Base-by-base conservation (phyloP, 2,329 filamentous ascomycete species). In the Trichophyton mentagrophytes region DNA sequence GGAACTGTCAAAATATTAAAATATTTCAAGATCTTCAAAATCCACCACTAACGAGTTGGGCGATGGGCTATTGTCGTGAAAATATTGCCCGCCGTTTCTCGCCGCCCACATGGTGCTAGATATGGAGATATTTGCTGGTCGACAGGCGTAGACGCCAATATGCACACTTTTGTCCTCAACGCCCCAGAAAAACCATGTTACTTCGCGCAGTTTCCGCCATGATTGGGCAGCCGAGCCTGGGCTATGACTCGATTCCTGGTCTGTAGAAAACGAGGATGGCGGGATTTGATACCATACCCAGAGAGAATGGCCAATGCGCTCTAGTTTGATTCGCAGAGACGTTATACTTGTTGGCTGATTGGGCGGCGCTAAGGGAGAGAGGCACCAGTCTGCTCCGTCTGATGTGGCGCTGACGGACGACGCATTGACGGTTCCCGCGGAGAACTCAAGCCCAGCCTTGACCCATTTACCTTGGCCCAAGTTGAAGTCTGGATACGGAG, bases 161-260 rank as follows among this genome's bases (percentile, higher is more conserved):
- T 80, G 75, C 22, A 83, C 75, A 27, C 75, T 79, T 67, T 84
- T 84, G 64, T 82, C 79, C 64, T 83, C 80, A 11, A 82, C 78
- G 6, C 79, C 80, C 70, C 78, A 82, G 67, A 84, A 84, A 69
- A 84, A 84, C 76, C 79, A 82, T n/a, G 79, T 82, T 30, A 84
- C 79, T 69, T 84, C 81, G 4, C 81, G 69, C 65, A 83, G 69
- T 69, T 83, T 83, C 71, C 79, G 81, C 81, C 81, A 84, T 20
- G 73, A 71, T 59, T 69, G 72, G 20, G 71, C 71, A 57, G 76
- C 72, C n/a, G 73, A 74, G 25, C 72, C 74, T 1, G 75, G 69
- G 11, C 36, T 40, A 5, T 42, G 36, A n/a, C 36, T 40, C 61
- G 69, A 69, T 66, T 49, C 67, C 20, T 60, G 56, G 1, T 49